Conservation (phyloP, 352 stramenopile genomes). For the Phytopythium boreale region DNA sequence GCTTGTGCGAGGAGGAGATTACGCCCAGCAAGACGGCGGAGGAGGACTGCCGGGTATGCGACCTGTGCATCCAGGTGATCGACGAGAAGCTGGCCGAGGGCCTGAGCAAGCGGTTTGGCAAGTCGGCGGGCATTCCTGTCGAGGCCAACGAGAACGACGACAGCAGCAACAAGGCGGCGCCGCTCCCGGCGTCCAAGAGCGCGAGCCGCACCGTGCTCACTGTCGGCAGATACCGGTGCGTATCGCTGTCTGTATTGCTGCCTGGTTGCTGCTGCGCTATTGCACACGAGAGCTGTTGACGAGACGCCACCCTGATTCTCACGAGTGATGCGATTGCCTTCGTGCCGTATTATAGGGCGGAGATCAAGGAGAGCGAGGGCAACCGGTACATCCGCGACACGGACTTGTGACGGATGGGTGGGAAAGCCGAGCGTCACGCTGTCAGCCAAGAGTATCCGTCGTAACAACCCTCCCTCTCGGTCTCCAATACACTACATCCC, state of each 20-base stretch:
- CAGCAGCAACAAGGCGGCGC: conserved; percentile 24
- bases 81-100: conserved; percentile 81
- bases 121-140: conserved; percentile 11
- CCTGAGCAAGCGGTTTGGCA: conserved; percentile 73
- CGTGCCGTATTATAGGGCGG: conserved; percentile 51
- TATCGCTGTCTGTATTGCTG: neutral
- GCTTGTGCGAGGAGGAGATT: conserved; percentile 46
- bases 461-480: no score
- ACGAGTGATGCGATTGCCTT: neutral
- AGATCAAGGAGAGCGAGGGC: conserved; percentile 88
- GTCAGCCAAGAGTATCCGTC: no score
- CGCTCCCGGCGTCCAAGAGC: conserved; percentile 46
- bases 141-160: conserved; percentile 32
- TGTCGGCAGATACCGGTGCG: conserved; percentile 79
- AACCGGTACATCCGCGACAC: conserved; percentile 88
- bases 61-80: conserved; percentile 80
- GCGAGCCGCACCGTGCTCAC: conserved; percentile 71
- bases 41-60: conserved; percentile 75
- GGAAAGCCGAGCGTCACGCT: no score
- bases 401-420: conserved; percentile 45
- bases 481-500: no score
- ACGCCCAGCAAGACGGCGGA: conserved; percentile 47
- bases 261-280: neutral
- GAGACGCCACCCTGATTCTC: neutral
- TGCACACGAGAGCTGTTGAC: neutral